Conservation (phyloP, 2,329 filamentous ascomycete genomes). For the Ophiostoma novo-ulmi region DNA sequence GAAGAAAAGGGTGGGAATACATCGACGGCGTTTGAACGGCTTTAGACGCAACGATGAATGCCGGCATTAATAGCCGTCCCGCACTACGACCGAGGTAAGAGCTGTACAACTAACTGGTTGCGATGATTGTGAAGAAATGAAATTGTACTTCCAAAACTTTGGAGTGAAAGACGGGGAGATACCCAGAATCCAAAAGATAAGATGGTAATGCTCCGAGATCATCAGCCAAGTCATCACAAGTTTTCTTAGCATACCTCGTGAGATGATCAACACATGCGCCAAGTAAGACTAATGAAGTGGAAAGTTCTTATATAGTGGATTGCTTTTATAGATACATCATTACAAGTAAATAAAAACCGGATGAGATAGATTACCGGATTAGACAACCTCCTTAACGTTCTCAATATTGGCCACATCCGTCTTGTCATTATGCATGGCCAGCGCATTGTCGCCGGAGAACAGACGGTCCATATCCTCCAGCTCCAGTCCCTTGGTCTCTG, state of each 20-base stretch:
- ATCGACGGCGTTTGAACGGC: neutral
- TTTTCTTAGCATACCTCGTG: neutral
- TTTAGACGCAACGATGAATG: neutral
- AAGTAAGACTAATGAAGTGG: neutral
- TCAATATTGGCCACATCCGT: slow-evolving; percentile 16
- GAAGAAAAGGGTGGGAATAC: neutral
- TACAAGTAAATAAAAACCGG: neutral
- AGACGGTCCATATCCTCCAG: slow-evolving; percentile 60
- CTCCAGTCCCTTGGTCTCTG: slow-evolving; percentile 58
- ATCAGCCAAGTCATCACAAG: neutral
- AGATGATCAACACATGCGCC: neutral
- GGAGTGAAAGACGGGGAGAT: neutral
- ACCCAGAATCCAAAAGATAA: neutral
- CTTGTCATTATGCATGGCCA: slow-evolving; percentile 19
- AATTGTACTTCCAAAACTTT: neutral
- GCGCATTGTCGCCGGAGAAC: slow-evolving; percentile 32
- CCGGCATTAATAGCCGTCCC: neutral
- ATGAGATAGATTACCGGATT: neutral
- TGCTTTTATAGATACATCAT: neutral
- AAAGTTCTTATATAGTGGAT: neutral
- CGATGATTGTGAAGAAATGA: neutral
- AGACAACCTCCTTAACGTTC: slow-evolving; percentile 12
- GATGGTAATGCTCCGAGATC: neutral
- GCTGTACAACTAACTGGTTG: neutral
- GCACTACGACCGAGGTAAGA: neutral